These are phyloP conservation scores for Peronospora tabacina DNA, from an alignment of 352 stramenopile genomes.

Conservation along the genomic window DNA sequence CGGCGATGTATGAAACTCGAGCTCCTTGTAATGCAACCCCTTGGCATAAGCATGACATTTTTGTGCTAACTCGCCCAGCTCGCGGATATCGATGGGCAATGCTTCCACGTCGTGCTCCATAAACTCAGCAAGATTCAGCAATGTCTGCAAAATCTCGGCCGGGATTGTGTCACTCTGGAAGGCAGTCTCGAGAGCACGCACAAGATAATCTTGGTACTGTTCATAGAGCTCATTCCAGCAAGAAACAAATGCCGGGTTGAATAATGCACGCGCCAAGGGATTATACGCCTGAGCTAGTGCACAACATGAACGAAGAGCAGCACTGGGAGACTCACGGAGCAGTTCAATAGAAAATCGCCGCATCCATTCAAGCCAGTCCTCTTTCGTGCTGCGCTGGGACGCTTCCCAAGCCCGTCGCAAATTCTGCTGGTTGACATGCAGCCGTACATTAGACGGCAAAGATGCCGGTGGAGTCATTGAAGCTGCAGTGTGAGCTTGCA, in stretches of 20 bases:
- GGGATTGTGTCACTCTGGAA: slow-evolving; percentile 90
- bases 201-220: slow-evolving; percentile 89
- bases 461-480: slow-evolving; percentile 29
- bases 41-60: slow-evolving; percentile 98
- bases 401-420: slow-evolving; percentile 92
- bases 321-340: slow-evolving; percentile 92
- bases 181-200: slow-evolving; percentile 89
- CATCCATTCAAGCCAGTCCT: slow-evolving; percentile 98
- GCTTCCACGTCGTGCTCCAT: slow-evolving; percentile 97
- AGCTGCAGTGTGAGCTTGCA: slow-evolving; percentile 25
- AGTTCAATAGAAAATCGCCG: slow-evolving; percentile 93
- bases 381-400: slow-evolving; percentile 84
- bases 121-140: slow-evolving; percentile 98
- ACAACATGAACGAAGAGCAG: slow-evolving; percentile 89
- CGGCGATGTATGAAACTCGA: slow-evolving; percentile 91
- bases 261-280: slow-evolving; percentile 93
- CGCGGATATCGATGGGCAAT: slow-evolving; percentile 94
- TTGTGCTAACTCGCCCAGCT: slow-evolving; percentile 90
- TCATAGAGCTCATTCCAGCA: slow-evolving; percentile 97
- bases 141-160: slow-evolving; percentile 93
- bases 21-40: slow-evolving; percentile 93
- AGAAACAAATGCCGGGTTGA: slow-evolving; percentile 97
- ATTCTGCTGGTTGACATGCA: slow-evolving; percentile 91
- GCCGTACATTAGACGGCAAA: slow-evolving; percentile 44
- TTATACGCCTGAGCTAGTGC: slow-evolving; percentile 94